Base-by-base conservation (phyloP, 148 eudicot genomes). In the Spergularia bocconei region DNA sequence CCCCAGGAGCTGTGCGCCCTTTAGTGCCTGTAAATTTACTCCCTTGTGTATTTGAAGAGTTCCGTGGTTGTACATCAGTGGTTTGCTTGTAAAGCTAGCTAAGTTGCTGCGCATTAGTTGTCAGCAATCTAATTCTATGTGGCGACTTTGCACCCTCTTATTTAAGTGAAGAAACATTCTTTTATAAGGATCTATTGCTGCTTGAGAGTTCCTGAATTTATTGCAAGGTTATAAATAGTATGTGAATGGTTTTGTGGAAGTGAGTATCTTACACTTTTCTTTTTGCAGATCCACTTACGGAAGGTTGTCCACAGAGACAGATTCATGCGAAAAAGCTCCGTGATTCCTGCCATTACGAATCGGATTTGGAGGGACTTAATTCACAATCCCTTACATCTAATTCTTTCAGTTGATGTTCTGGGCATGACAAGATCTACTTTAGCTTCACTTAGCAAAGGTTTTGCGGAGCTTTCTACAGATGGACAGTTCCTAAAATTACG, bases 401-500 rank as follows among this genome's bases (percentile, higher is more conserved):
- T 96, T 59, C 93, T 96, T 80, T 96, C 99, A 4, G 92, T 96
- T 52, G 99, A 92, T 87, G 94, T 96, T 41, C 86, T 96, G 70
- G 99, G 99, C 39, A 89, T 92, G 99, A 87, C 99, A 59, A 91
- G 97, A 84, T 96, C 99, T 77, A 96, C 99, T 53, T 81, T 96
- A 82, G 94, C 98, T 76, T 92, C 99, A 63, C 89, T 96, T 48
- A 86, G 99, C 85, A 91, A 88, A 88, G 98, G 99, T 70, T 92
- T 96, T 88, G 99, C 99, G 55, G 95, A 91, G 79, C 91, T 96
- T 77, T 96, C 99, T 67, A 96, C 99, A 25, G 99, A 96, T 85
- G 99, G 99, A 11, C 99, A 96, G 84, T 96, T 96, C 80, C 84
- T 96, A 71, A 96, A 87, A 75, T 86, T 96, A 60, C 98, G 98